Base-by-base conservation (phyloP, 2,329 filamentous ascomycete genomes). In the Colletotrichum horii region DNA sequence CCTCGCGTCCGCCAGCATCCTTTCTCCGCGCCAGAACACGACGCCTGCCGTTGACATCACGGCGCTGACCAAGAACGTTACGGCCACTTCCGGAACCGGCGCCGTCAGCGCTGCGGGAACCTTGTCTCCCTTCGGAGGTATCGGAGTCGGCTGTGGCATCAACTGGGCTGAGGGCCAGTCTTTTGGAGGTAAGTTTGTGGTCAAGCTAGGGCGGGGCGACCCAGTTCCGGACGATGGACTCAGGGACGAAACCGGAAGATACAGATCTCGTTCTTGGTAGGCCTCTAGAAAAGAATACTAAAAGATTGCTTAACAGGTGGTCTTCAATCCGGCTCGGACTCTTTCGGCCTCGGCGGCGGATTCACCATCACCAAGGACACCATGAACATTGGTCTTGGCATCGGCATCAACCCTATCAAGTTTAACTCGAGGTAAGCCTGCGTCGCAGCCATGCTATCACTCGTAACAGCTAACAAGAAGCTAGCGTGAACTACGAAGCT, bases 311-410 rank as follows among this genome's bases (percentile, higher is more conserved):
- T 8, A 2, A 9, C 4, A 73, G 74, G 74, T 14, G 74, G 74
- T 0, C 28, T 75, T 43, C 74, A 75, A 34, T 60, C 74, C 32
- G 74, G 74, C 11, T 75, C 74, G 4, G 74, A 75, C 22, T 48
- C 74, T 22, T 75, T 75, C 24, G 74, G 74, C 9, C 74, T 75
- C 19, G 74, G 74, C 4, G 74, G 74, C 15, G 74, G 74, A 6
- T 73, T 75, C 70, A 73, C 70, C 9, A 69, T 75, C 19, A 75
- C 70, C 43, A 56, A 75, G 58, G 70, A 74, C 26, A 73, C n/a
- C 26, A 75, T 75, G 74, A 69, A 48, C 28, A 32, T 75, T 19
- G 74, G 74, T 12, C 58, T 75, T 5, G 74, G 70, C 4, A 73
- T 75, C 8, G 74, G 74, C 8, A 24, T 75, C 58, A 64, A 65